phyloP scores from a whole-genome alignment of 805 yeast genomes.

The Clavispora phyllophila region DNA sequence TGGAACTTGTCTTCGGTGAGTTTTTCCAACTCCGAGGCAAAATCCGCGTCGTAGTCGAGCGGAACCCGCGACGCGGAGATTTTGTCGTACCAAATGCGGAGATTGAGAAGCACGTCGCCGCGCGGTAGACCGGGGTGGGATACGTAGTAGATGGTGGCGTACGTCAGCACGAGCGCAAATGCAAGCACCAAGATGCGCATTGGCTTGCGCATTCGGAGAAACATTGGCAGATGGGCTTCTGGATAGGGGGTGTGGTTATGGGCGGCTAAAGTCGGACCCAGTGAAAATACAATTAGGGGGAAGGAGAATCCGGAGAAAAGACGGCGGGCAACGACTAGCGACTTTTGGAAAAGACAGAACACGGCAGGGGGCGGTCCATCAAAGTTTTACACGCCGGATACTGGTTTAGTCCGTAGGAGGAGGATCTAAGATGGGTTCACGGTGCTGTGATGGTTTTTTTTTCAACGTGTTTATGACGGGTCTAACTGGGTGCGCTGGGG shows the following conservation, averaged over 20 bases:
- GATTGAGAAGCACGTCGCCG: not conserved
- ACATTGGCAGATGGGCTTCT: not conserved
- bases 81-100: constrained; percentile 1
- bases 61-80: not conserved
- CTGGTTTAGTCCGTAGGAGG: no score
- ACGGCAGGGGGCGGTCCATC: no score
- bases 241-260: not conserved
- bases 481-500: no score
- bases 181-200: constrained; percentile 1
- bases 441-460: no score
- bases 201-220: not conserved
- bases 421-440: no score
- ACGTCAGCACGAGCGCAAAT: not conserved
- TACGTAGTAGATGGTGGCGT: not conserved
- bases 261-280: not conserved
- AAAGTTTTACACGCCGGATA: no score
- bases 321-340: no score
- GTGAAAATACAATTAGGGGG: no score
- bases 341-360: no score
- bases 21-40: not conserved
- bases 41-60: constrained; percentile 3
- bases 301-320: no score
- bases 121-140: not conserved
- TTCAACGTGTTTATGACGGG: no score
- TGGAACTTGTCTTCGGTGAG: constrained; percentile 4